Conservation (phyloP, 1,139 yeast species). For the Zygotorulaspora mrakii region DNA sequence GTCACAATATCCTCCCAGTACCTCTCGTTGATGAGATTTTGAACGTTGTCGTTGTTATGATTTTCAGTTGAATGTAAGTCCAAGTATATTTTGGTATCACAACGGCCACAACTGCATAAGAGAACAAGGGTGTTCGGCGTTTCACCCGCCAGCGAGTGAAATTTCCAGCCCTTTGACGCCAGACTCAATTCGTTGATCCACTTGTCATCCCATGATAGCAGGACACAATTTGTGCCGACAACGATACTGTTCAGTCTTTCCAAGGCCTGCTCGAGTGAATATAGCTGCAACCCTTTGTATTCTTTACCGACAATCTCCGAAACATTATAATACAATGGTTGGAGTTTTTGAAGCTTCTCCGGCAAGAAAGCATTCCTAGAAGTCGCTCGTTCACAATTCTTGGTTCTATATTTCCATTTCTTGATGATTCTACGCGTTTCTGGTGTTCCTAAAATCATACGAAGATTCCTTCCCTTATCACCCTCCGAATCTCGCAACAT, state of each 20-base stretch:
- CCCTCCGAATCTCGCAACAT: background rate
- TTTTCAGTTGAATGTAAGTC: constrained; percentile 7
- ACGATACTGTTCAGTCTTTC: constrained; percentile 9
- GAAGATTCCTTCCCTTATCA: background rate
- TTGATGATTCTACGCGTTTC: constrained; percentile 7
- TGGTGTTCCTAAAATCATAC: background rate
- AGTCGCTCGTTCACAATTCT: constrained; percentile 2
- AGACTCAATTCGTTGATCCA: constrained; percentile 21
- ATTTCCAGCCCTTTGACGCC: constrained; percentile 25
- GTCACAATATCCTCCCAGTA: constrained; percentile 13
- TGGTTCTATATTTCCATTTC: constrained; percentile 15
- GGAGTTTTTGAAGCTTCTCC: constrained; percentile 5
- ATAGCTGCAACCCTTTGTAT: constrained; percentile 13
- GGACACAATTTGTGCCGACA: constrained; percentile 11
- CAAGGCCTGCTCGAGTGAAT: constrained; percentile 14
- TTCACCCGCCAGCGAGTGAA: constrained; percentile 2
- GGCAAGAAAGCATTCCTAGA: constrained; percentile 6
- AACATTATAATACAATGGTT: constrained; percentile 12
- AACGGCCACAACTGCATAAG: constrained; percentile 16
- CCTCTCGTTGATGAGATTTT: constrained; percentile 9
- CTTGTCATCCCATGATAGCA: constrained; percentile 20
- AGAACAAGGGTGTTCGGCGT: constrained; percentile 6
- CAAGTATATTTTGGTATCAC: constrained; percentile 16
- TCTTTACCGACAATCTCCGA: constrained; percentile 10
- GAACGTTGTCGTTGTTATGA: constrained; percentile 2